Evolutionary conservation across 208 protist genomes (phyloP).

Genomic region (Naegleria lovaniensis): DNA sequence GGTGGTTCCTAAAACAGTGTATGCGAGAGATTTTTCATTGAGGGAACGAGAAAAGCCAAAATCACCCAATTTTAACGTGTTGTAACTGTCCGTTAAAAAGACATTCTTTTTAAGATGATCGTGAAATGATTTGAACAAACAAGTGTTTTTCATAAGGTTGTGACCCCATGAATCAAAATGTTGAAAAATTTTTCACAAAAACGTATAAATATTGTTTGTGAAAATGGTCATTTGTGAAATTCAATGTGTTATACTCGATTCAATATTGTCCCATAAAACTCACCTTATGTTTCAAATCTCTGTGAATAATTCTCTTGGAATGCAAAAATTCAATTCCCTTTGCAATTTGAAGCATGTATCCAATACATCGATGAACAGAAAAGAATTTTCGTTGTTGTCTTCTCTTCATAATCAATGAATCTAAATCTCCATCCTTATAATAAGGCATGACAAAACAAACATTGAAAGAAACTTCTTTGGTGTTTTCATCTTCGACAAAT

Average conservation of each 20-base stretch:
- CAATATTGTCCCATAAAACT: too few species aligned
- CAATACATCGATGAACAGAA: neutral
- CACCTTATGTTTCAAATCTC: slow-evolving; percentile 2
- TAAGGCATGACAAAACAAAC: slow-evolving; percentile 16
- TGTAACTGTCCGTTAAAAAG: slow-evolving; percentile 45
- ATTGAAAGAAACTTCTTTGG: neutral
- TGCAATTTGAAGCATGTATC: neutral
- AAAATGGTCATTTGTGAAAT: too few species aligned
- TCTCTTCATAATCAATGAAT: slow-evolving; percentile 4
- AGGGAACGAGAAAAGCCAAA: slow-evolving; percentile 57
- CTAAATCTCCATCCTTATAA: slow-evolving; percentile 13
- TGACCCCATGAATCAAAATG: too few species aligned
- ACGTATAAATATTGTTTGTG: too few species aligned
- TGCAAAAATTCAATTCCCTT: neutral
- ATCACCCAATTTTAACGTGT: slow-evolving; percentile 57
- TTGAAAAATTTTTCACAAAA: too few species aligned
- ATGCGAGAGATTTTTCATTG: slow-evolving; percentile 41
- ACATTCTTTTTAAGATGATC: slow-evolving; percentile 41
- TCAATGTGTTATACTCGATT: too few species aligned
- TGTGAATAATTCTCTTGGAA: slow-evolving; percentile 1
- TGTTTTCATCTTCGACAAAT: neutral
- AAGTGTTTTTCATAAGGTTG: too few species aligned
- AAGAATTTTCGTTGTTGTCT: neutral
- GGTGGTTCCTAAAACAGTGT: neutral
- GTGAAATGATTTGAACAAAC: too few species aligned